Conservation (phyloP, 2,329 filamentous ascomycete species). For the Ophiostoma perfectum region DNA sequence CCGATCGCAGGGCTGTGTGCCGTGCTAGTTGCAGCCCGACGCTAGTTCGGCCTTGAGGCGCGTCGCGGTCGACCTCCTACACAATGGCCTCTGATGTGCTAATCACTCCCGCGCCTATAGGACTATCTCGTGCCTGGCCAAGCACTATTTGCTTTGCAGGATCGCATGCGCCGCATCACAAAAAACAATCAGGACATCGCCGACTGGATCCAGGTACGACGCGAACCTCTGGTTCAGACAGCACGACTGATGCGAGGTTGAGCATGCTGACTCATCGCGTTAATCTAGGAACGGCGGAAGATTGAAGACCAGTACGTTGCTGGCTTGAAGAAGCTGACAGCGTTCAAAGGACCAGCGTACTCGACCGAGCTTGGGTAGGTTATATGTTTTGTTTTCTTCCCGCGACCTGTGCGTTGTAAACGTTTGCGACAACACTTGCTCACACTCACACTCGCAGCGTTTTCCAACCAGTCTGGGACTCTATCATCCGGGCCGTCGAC, state of each 20-base stretch:
- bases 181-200: constrained; percentile 86
- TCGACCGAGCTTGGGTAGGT: constrained; percentile 66
- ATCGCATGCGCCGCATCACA: constrained; percentile 80
- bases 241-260: background rate
- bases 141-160: constrained; percentile 74
- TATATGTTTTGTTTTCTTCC: constrained; percentile 44
- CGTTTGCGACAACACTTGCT: background rate
- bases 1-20: background rate
- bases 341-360: constrained; percentile 67
- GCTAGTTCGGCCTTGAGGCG: background rate
- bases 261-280: background rate
- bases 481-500: constrained; percentile 74
- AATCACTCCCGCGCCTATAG: constrained; percentile 42
- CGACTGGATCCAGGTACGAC: constrained; percentile 96
- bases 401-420: no score
- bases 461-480: constrained; percentile 86
- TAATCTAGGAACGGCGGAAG: constrained; percentile 74
- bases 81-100: constrained; percentile 4
- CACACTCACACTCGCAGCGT: constrained; percentile 37
- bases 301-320: constrained; percentile 86
- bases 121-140: constrained; percentile 73
- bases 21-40: background rate
- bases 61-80: background rate
- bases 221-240: constrained; percentile 41
- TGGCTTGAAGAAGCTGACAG: constrained; percentile 72